Percentiles rank a stretch among this genome's conserved stretches.
phyloP scores from a whole-genome alignment of 768 basidiomycete genomes.

The Lentinula aciculospora region DNA sequence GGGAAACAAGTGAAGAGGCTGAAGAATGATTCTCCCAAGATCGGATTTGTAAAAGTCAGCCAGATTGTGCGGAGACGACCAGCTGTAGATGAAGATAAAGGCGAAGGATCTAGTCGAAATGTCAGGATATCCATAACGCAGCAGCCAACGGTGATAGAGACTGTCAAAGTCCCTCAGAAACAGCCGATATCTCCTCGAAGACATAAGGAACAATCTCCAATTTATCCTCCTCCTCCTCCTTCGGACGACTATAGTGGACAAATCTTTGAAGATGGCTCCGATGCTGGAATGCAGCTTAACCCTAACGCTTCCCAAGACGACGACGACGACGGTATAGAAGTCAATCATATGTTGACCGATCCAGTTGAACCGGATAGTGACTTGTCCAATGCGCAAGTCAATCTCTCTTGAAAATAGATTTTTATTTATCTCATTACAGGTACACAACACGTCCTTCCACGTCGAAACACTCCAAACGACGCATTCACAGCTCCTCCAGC shows the following conservation, averaged over 20 bases:
- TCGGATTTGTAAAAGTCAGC: background rate
- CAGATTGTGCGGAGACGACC: background rate
- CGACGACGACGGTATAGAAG: background rate
- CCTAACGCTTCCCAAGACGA: background rate
- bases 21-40: background rate
- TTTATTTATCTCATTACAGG: too few relatives aligned
- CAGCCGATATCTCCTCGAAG: background rate
- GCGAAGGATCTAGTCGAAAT: background rate
- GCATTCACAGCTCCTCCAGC: background rate
- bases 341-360: background rate
- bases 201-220: background rate
- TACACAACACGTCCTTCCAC: background rate
- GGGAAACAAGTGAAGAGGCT: background rate
- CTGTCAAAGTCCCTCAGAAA: background rate
- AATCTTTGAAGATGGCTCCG: background rate
- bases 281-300: background rate
- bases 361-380: background rate
- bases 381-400: background rate
- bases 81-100: background rate
- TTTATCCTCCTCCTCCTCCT: background rate
- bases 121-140: background rate
- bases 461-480: background rate
- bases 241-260: background rate
- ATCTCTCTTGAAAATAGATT: too few relatives aligned
- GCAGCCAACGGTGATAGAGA: background rate